phyloP scores from a whole-genome alignment of 1,284 basidiomycete species.

The Microbotryum violaceum region DNA sequence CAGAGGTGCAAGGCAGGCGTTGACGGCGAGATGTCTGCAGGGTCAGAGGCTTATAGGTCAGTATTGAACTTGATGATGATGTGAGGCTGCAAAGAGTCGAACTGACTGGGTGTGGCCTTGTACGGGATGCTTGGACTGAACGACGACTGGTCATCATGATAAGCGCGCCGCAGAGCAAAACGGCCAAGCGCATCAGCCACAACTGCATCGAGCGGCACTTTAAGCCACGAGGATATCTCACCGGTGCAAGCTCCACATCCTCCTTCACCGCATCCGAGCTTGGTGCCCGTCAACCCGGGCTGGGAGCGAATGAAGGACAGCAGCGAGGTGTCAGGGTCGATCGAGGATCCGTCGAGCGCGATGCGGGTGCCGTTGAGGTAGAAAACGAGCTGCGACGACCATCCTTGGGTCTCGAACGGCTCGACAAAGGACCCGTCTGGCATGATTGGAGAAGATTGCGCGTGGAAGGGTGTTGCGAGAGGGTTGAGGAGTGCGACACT shows the following conservation, averaged over 20 bases:
- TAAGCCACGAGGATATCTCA: constrained; percentile 26
- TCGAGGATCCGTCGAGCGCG: constrained; percentile 26
- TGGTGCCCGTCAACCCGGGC: constrained; percentile 40
- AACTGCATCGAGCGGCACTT: too few species aligned
- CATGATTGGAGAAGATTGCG: neutral
- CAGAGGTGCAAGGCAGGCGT: constrained; percentile 42
- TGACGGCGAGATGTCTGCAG: constrained; percentile 39
- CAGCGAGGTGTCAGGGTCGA: constrained; percentile 37
- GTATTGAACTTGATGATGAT: neutral
- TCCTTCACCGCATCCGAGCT: constrained; percentile 42
- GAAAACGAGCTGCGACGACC: constrained; percentile 25
- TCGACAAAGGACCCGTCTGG: neutral
- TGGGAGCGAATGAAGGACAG: constrained; percentile 41
- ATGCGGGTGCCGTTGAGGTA: constrained; percentile 33
- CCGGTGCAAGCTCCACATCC: constrained; percentile 42
- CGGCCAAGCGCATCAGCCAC: neutral
- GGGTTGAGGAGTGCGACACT: neutral
- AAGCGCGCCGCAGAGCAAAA: neutral
- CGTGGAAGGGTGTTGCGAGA: neutral
- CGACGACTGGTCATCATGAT: constrained; percentile 13
- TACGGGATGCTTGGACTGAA: constrained; percentile 18
- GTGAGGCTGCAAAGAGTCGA: too few species aligned
- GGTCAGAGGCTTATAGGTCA: neutral
- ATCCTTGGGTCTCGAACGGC: constrained; percentile 3
- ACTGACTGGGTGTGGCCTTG: neutral